A percentile compares a stretch with the other conserved stretches of the same genome.
These are phyloP conservation scores for Chaetomium fimeti DNA, from an alignment of 495 filamentous ascomycete genomes.

Conservation along the genomic window DNA sequence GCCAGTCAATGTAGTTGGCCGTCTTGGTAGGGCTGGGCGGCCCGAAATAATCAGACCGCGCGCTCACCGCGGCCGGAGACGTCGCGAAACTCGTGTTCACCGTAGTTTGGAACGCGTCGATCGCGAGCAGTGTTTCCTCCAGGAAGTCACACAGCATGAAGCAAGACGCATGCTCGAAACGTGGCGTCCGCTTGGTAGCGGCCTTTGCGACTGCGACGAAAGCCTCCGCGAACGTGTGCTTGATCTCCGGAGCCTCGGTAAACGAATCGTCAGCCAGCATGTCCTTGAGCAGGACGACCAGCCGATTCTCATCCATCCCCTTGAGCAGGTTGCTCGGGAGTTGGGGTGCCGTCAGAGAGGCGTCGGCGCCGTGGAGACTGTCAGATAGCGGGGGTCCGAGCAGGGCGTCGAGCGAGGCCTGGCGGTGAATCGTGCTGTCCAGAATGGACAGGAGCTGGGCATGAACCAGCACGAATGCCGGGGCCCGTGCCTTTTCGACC, in stretches of 20 bases:
- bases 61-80: conserved; percentile 25
- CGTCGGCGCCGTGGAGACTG: conserved; percentile 69
- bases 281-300: conserved; percentile 84
- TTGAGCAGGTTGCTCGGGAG: conserved; percentile 64
- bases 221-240: conserved; percentile 72
- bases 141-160: conserved; percentile 91
- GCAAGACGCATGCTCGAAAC: conserved; percentile 85
- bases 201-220: conserved; percentile 73
- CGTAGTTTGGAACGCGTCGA: conserved; percentile 41
- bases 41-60: conserved; percentile 16
- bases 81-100: conserved; percentile 46
- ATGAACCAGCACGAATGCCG: conserved; percentile 80
- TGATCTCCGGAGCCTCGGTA: conserved; percentile 48
- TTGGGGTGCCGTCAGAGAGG: conserved; percentile 57
- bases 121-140: conserved; percentile 63
- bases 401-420: conserved; percentile 52
- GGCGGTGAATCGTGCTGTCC: conserved; percentile 81
- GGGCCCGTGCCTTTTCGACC: conserved; percentile 66
- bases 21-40: conserved; percentile 5
- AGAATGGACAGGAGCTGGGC: conserved; percentile 79
- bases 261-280: conserved; percentile 69
- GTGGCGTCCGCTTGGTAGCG: conserved; percentile 69
- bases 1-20: conserved; percentile 64
- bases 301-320: conserved; percentile 86
- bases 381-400: conserved; percentile 70